A percentile compares a stretch with the other conserved stretches of the same genome.
phyloP scores from a whole-genome alignment of 768 basidiomycete genomes.

The Atractiella rhizophila region DNA sequence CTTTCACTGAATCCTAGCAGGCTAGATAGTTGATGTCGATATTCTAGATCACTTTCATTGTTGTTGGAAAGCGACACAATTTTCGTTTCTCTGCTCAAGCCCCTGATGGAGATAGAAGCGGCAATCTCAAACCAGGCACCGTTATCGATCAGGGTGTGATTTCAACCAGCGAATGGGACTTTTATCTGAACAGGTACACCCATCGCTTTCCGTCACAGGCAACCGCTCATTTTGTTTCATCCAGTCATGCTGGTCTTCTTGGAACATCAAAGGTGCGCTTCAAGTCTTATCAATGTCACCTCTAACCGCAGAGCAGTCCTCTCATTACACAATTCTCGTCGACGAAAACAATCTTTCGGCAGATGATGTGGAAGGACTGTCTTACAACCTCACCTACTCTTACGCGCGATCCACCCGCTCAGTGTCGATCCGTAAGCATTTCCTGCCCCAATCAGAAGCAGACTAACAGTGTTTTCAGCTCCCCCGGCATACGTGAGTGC shows the following conservation, averaged over 20 bases:
- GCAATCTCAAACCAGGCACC: constrained; percentile 4
- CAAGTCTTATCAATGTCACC: too few species aligned
- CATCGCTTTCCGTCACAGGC: background rate
- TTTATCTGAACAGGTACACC: background rate
- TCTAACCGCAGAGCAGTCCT: too few species aligned
- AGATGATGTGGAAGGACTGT: constrained; percentile 47
- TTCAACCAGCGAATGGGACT: background rate
- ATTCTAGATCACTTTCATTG: constrained; percentile 2
- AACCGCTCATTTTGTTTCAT: constrained; percentile 6
- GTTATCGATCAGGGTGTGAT: constrained; percentile 6
- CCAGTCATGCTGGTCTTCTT: constrained; percentile 7
- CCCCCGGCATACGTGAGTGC: too few species aligned
- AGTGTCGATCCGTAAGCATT: constrained; percentile 29
- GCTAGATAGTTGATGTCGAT: constrained; percentile 6
- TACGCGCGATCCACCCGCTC: constrained; percentile 65
- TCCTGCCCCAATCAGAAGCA: too few species aligned
- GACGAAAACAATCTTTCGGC: constrained; percentile 47
- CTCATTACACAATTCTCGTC: too few species aligned
- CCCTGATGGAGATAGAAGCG: constrained; percentile 1
- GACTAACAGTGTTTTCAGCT: too few species aligned
- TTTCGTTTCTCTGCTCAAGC: constrained; percentile 7
- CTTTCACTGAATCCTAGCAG: background rate
- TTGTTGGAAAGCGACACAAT: constrained; percentile 9
- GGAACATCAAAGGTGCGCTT: constrained; percentile 7
- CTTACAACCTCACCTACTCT: constrained; percentile 41